Evolutionary conservation across 495 filamentous ascomycete genomes (phyloP), one percentile per base, ranked within the genome.

Genomic region (Aspergillus wentii): DNA sequence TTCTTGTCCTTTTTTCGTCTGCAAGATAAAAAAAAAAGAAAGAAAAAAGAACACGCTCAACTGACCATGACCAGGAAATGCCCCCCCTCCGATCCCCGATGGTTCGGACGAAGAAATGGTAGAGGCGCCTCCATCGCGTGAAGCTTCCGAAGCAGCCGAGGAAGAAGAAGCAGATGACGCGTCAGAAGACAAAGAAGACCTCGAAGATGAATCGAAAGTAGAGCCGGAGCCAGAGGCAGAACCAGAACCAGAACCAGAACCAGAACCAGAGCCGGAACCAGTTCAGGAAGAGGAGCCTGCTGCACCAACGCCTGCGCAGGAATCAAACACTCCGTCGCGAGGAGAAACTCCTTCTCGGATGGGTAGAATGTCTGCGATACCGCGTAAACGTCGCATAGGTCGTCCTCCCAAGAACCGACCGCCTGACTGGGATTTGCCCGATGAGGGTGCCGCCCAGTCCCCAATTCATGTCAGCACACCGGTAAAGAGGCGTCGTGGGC

Each of bases 371-470:
- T 64, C 80, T 49, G 48, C 80, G 59, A 66, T 79, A 65, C 69
- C 81, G 57, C 81, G 86, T 49, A 83, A 86, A 55, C 78, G 85
- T 44, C 85, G 90, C 29, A 75, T 89, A 2, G 90, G 90, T 10
- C 80, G 90, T 19, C 89, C 88, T 1, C 86, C 90, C 15, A 90
- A 88, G 73, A 88, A 86, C 49, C 75, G 78, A 17, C 83, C 82
- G 0, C 78, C 83, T 4, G 86, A 86, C 55, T 87, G 83, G 79
- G 79, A 87, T 54, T 56, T 61, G 4, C 74, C 71, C 4, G 75
- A 83, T 39, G 79, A 78, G 15, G 68, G 70, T 23, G 59, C 68
- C 25, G 72, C 52, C 55, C 74, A 38, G 61, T 72, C 45, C 66
- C 80, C 38, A 55, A 76, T 56, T 47, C 67, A 62, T 40, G 59